Evolutionary conservation across 805 yeast species (phyloP).

Genomic region (Metschnikowia vanudenii): DNA sequence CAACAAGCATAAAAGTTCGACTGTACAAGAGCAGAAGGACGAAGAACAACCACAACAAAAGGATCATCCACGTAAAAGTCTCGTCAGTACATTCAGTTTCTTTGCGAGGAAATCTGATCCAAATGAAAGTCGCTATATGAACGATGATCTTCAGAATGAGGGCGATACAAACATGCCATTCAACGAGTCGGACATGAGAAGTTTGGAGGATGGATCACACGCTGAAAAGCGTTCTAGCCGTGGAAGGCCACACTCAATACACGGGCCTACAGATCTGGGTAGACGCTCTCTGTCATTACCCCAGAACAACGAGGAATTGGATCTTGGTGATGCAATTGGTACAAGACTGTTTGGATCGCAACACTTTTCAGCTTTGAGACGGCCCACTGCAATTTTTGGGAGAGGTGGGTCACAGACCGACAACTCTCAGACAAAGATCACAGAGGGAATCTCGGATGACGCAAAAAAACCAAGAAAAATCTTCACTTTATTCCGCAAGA

Average conservation of each 20-base stretch:
- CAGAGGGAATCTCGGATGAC: slow-evolving; percentile 20
- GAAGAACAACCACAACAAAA: neutral
- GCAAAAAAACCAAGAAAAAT: slow-evolving; percentile 19
- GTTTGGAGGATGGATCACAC: slow-evolving; percentile 9
- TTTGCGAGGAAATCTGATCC: slow-evolving; percentile 29
- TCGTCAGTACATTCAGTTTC: slow-evolving; percentile 35
- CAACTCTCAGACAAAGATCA: slow-evolving; percentile 5
- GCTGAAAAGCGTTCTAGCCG: neutral
- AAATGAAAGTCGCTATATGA: slow-evolving; percentile 31
- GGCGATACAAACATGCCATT: slow-evolving; percentile 23
- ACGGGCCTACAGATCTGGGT: neutral
- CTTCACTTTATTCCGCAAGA: slow-evolving; percentile 27
- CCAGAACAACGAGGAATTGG: slow-evolving; percentile 2
- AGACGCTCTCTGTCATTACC: slow-evolving; percentile 10
- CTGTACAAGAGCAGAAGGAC: slow-evolving; percentile 6
- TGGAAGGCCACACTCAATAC: neutral
- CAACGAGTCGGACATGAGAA: slow-evolving; percentile 15
- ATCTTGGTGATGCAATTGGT: neutral
- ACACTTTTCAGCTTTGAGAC: slow-evolving; percentile 12
- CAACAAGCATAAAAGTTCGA: neutral
- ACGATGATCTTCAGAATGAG: slow-evolving; percentile 30
- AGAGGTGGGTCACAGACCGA: slow-evolving; percentile 11
- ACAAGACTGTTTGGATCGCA: slow-evolving; percentile 10
- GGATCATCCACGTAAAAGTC: slow-evolving; percentile 18
- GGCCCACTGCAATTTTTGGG: slow-evolving; percentile 14